Evolutionary conservation across 805 yeast genomes (phyloP).

Genomic region (Candida pseudofarinosa): DNA sequence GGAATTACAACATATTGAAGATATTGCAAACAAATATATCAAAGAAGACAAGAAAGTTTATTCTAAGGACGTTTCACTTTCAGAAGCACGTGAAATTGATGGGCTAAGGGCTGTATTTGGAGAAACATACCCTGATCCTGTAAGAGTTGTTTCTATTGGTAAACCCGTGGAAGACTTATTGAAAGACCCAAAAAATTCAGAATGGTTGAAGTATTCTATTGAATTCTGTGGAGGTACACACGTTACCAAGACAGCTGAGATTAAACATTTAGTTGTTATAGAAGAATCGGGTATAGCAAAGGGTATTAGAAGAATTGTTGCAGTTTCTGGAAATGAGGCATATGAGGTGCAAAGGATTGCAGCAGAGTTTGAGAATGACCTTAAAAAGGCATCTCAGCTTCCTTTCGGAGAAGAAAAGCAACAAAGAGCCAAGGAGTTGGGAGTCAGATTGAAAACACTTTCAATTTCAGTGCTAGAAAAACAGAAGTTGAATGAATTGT

Average conservation of each 20-base stretch:
- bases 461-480: slow-evolving; percentile 79
- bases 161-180: slow-evolving; percentile 79
- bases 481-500: slow-evolving; percentile 67
- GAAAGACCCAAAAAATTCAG: slow-evolving; percentile 60
- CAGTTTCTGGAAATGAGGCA: slow-evolving; percentile 91
- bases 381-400: slow-evolving; percentile 57
- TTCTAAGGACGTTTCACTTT: slow-evolving; percentile 77
- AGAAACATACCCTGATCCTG: slow-evolving; percentile 98
- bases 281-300: slow-evolving; percentile 98
- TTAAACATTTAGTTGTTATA: slow-evolving; percentile 80
- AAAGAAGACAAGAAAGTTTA: slow-evolving; percentile 68
- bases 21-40: slow-evolving; percentile 66
- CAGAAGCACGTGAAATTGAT: slow-evolving; percentile 64
- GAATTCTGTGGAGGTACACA: slow-evolving; percentile 99
- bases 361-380: slow-evolving; percentile 56
- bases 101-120: slow-evolving; percentile 98
- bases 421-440: slow-evolving; percentile 73
- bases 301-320: slow-evolving; percentile 97
- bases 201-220: slow-evolving; percentile 77
- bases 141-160: slow-evolving; percentile 95
- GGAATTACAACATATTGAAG: slow-evolving; percentile 75
- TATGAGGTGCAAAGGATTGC: slow-evolving; percentile 87
- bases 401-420: slow-evolving; percentile 78
- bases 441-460: slow-evolving; percentile 79
- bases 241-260: slow-evolving; percentile 86